These are phyloP conservation scores for Chaetomium sp. DNA, from an alignment of 2,329 filamentous ascomycete species.

Conservation along the genomic window DNA sequence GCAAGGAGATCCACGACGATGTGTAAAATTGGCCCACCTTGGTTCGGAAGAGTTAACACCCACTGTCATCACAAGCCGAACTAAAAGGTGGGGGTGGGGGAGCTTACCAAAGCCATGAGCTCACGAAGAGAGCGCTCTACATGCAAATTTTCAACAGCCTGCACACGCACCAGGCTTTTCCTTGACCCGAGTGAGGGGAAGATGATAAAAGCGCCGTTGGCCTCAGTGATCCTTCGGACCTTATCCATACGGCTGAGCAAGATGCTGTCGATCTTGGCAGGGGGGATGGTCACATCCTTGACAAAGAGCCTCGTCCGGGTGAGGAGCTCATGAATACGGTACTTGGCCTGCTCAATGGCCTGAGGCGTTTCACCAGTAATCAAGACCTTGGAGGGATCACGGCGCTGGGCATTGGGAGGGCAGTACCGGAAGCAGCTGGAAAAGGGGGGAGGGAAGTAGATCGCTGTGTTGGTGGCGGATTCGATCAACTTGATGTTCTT, in stretches of 20 bases:
- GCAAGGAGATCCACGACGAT: slow-evolving; percentile 89
- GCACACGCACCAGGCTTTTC: slow-evolving; percentile 77
- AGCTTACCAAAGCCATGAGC: slow-evolving; percentile 80
- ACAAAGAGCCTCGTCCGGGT: slow-evolving; percentile 74
- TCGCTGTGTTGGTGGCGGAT: slow-evolving; percentile 88
- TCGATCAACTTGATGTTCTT: slow-evolving; percentile 99
- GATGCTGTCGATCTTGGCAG: slow-evolving; percentile 92
- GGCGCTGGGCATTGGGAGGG: slow-evolving; percentile 70
- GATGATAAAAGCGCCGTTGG: slow-evolving; percentile 90
- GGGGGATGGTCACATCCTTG: slow-evolving; percentile 85
- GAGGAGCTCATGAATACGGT: slow-evolving; percentile 82
- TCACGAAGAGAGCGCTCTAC: slow-evolving; percentile 93
- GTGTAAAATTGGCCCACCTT: slow-evolving; percentile 96
- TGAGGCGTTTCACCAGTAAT: slow-evolving; percentile 87
- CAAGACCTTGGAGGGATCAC: slow-evolving; percentile 85
- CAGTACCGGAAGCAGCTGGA: slow-evolving; percentile 87
- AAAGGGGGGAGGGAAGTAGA: slow-evolving; percentile 95
- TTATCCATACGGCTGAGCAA: slow-evolving; percentile 88
- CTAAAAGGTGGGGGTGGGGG: slow-evolving; percentile 16
- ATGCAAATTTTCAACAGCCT: slow-evolving; percentile 87
- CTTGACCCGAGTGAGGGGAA: slow-evolving; percentile 84
- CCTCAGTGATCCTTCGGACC: slow-evolving; percentile 95
- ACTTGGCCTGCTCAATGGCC: slow-evolving; percentile 81
- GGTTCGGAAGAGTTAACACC: slow-evolving; percentile 22
- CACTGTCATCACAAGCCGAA: background rate